These are phyloP conservation scores for Heritiera fomes DNA, from an alignment of 345 rosid genomes.

Conservation along the genomic window DNA sequence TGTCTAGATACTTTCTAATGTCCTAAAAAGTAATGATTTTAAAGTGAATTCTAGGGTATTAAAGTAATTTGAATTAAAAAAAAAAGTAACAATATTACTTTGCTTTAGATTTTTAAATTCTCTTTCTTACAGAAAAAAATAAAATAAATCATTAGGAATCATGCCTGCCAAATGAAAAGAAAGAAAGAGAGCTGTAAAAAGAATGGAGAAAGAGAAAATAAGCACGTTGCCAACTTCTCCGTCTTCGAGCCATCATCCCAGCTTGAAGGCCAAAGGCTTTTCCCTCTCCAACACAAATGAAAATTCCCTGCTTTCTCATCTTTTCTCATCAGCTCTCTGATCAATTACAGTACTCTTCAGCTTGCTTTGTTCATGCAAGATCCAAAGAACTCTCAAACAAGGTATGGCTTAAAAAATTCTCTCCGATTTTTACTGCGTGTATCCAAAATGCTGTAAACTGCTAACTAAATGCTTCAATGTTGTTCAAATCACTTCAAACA, in stretches of 20 bases:
- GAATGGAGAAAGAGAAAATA: slow-evolving; percentile 35
- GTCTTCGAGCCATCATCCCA: slow-evolving; percentile 28
- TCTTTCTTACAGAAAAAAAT: neutral
- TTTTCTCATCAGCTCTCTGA: slow-evolving; percentile 26
- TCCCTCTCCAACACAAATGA: slow-evolving; percentile 39
- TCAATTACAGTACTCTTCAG: slow-evolving; percentile 28
- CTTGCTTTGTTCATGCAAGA: slow-evolving; percentile 77
- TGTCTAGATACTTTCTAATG: slow-evolving; percentile 9
- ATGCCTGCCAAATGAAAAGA: slow-evolving; percentile 60
- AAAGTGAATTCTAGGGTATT: slow-evolving; percentile 35
- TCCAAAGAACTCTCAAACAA: slow-evolving; percentile 63
- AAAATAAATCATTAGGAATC: slow-evolving; percentile 41
- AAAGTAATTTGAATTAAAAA: slow-evolving; percentile 48
- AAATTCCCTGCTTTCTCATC: slow-evolving; percentile 30
- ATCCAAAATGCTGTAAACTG: neutral
- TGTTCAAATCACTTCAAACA: neutral
- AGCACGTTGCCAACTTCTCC: slow-evolving; percentile 45
- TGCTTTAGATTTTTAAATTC: slow-evolving; percentile 51
- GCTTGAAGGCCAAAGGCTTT: slow-evolving; percentile 28
- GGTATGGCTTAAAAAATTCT: slow-evolving; percentile 43
- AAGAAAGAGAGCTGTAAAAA: slow-evolving; percentile 35
- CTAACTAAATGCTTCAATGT: neutral
- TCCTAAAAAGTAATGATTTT: neutral
- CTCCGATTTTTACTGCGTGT: neutral
- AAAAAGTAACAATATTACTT: slow-evolving; percentile 38